These are phyloP conservation scores for Magnaporthiopsis incrustans DNA, from an alignment of 2,329 filamentous ascomycete genomes.

Conservation along the genomic window DNA sequence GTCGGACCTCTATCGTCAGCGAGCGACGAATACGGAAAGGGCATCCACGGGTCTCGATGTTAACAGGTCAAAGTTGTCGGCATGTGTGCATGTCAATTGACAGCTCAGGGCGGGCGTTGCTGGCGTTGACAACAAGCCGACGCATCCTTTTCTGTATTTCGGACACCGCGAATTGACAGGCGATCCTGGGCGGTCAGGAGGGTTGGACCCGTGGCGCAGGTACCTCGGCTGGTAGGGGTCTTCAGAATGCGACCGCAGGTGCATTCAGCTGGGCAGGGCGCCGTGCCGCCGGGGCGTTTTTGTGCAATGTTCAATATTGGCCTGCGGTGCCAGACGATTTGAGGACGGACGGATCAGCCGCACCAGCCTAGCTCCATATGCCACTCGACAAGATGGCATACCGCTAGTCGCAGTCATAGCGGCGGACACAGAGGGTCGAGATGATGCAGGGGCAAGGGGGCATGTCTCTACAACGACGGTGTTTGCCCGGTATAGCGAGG, in stretches of 20 bases:
- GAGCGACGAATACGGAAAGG: background rate
- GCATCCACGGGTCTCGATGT: too few species aligned
- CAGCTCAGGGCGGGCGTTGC: background rate
- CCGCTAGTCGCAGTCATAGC: background rate
- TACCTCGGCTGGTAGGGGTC: background rate
- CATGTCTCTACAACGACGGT: background rate
- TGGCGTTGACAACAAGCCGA: background rate
- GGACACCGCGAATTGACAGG: background rate
- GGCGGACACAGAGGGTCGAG: background rate
- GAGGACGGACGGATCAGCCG: background rate
- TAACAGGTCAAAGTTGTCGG: background rate
- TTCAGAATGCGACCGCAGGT: background rate
- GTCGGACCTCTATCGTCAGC: too few species aligned
- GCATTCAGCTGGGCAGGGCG: background rate
- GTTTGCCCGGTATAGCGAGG: background rate
- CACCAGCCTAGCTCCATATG: background rate
- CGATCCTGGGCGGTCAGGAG: too few species aligned
- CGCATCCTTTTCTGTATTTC: background rate
- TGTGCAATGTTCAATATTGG: background rate
- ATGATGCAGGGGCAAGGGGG: background rate
- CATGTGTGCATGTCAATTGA: background rate
- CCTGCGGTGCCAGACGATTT: background rate
- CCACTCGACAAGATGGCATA: background rate
- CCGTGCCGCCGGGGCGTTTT: too few species aligned
- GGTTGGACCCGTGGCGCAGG: background rate